A percentile compares a stretch with the other conserved stretches of the same genome.
These are phyloP conservation scores for Diaporthe velutina DNA, from an alignment of 2,329 filamentous ascomycete species.

Conservation along the genomic window DNA sequence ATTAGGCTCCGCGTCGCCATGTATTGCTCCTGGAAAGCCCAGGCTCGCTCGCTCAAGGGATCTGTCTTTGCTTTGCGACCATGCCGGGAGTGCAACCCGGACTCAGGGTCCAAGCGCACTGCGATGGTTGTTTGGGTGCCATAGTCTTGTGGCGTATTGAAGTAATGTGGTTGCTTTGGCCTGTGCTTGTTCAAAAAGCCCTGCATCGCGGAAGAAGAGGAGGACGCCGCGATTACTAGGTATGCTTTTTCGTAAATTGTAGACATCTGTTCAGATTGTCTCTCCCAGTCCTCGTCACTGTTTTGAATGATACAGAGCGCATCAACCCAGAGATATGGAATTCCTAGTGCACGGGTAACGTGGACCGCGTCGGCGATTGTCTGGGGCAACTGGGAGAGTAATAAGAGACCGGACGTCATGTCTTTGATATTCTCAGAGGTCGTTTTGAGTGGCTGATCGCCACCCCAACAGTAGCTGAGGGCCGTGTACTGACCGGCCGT, in stretches of 20 bases:
- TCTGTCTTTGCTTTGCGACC: neutral
- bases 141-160: no score
- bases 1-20: neutral
- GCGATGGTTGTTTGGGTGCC: neutral
- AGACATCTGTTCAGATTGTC: neutral
- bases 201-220: neutral
- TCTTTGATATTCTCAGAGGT: neutral
- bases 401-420: neutral
- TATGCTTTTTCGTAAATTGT: neutral
- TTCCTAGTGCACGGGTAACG: neutral
- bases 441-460: neutral
- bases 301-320: neutral
- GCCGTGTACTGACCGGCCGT: neutral
- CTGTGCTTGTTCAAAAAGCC: neutral
- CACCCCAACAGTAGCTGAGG: constrained; percentile 13
- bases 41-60: neutral
- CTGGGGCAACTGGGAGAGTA: neutral
- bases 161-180: no score
- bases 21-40: neutral
- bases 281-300: neutral
- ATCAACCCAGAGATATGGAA: constrained; percentile 7
- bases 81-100: neutral
- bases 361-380: neutral
- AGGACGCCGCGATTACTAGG: neutral
- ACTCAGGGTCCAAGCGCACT: neutral